These are phyloP conservation scores for Alternaria sp. DNA, from an alignment of 2,329 filamentous ascomycete genomes.

Conservation along the genomic window DNA sequence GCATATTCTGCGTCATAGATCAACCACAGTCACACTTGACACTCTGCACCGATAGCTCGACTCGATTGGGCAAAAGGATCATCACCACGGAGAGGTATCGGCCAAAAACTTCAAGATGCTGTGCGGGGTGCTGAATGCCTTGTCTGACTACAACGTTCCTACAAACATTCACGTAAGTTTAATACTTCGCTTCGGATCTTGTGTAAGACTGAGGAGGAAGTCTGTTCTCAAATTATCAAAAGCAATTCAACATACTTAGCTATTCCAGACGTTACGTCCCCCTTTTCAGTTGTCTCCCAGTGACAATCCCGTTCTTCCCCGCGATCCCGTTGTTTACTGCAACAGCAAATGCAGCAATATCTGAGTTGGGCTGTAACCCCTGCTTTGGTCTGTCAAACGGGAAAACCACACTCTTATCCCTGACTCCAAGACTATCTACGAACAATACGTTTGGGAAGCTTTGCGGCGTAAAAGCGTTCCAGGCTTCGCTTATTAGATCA, in stretches of 20 bases:
- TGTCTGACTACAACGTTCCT: not conserved
- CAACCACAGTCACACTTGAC: not conserved
- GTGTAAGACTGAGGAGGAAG: not conserved
- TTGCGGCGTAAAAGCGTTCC: constrained; percentile 46
- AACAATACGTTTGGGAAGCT: constrained; percentile 49
- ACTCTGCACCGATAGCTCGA: not conserved
- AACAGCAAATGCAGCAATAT: constrained; percentile 47
- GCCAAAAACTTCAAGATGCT: fast-evolving
- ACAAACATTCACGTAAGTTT: not conserved
- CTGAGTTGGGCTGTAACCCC: constrained; percentile 31
- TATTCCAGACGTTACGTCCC: not conserved
- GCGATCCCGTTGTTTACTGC: constrained; percentile 49
- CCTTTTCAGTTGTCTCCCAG: constrained; percentile 11
- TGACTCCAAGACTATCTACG: constrained; percentile 45
- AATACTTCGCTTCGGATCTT: not conserved
- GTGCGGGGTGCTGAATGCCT: not conserved
- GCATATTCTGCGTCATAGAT: not conserved
- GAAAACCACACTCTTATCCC: constrained; percentile 44
- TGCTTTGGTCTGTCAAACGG: constrained; percentile 39
- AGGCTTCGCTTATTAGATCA: constrained; percentile 43
- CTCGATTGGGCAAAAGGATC: not conserved
- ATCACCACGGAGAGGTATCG: not conserved
- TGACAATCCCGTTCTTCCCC: constrained; percentile 41
- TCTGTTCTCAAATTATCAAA: not conserved
- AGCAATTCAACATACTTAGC: not conserved